These are phyloP conservation scores for Chenopodium album DNA, from an alignment of 148 eudicot genomes.

Conservation along the genomic window DNA sequence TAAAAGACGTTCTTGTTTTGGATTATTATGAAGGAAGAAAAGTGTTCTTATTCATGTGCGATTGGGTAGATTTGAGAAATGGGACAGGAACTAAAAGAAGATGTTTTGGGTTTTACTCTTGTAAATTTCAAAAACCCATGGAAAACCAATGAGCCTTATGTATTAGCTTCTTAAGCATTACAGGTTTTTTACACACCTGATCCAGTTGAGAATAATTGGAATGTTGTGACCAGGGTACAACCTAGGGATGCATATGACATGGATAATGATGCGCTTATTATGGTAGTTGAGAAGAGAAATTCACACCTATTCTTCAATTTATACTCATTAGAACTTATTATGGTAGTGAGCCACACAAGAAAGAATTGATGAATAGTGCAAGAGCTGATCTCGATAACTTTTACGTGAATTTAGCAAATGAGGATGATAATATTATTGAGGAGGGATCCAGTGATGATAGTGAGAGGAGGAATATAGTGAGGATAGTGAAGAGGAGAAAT, in stretches of 20 bases:
- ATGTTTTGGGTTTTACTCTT: not conserved
- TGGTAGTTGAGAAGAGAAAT: no score
- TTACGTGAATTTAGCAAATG: no score
- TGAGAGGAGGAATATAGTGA: no score
- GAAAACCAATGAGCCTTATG: not conserved
- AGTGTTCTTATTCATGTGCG: not conserved
- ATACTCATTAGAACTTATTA: no score
- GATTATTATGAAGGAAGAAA: constrained; percentile 7
- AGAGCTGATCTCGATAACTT: no score
- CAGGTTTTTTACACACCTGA: not conserved
- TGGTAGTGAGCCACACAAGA: no score
- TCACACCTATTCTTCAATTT: no score
- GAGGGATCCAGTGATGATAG: no score
- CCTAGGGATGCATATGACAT: not conserved
- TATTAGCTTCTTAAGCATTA: not conserved
- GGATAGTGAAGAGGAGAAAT: no score
- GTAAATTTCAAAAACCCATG: not conserved
- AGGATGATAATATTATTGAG: no score
- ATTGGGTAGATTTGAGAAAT: not conserved
- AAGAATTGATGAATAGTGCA: no score
- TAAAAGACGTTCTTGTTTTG: not conserved
- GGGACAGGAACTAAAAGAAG: not conserved
- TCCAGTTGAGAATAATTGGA: constrained; percentile 1
- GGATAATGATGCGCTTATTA: no score
- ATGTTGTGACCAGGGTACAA: not conserved